Base-by-base conservation (phyloP, 768 basidiomycete genomes). In the Boletus coccyginus region DNA sequence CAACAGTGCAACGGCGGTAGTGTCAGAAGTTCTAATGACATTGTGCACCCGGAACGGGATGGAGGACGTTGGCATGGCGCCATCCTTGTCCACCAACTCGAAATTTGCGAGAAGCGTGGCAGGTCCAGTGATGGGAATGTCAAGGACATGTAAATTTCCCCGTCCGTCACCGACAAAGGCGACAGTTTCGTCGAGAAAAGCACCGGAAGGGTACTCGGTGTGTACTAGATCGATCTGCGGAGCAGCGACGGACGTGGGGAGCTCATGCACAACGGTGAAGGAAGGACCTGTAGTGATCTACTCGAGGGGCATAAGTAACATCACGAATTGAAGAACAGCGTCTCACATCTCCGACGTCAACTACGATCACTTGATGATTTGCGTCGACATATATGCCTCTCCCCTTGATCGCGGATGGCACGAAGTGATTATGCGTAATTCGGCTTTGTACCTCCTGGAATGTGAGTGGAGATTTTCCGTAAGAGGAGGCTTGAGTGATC, bases 361-460 rank as follows among this genome's bases (percentile, higher is more conserved):
- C 74, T 7, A 81, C 62, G 46, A 91, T 76, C 12, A 92, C 82
- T 50, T 76, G 79, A 52, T 81, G 79, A 5, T 82, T 75, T 35
- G 79, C 74, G 63, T 93, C 92, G 27, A 94, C 72, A 62, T 92
- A 94, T 29, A 85, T 72, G 3, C 83, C 83, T 24, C 75, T 75
- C 21, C 75, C 71, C 12, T 76, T 74, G 36, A 77, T 67, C 16
- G 68, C 66, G 19, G 81, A 79, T 4, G 83, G 71, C 13, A 78
- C 72, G 14, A 94, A 78, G 66, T 94, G 92, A 62, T 94, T 93
- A 70, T 94, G 89, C 16, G 86, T 81, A 56, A 94, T 90, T 47
- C 92, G 78, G 64, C 87, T 90, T 68, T 90, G 87, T 53, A 93
- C 87, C 62, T 94, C 92, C 55, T 90, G 81, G 62, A 92, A 89